These are phyloP conservation scores for Salix exigua DNA, from an alignment of 345 rosid genomes.

Conservation along the genomic window DNA sequence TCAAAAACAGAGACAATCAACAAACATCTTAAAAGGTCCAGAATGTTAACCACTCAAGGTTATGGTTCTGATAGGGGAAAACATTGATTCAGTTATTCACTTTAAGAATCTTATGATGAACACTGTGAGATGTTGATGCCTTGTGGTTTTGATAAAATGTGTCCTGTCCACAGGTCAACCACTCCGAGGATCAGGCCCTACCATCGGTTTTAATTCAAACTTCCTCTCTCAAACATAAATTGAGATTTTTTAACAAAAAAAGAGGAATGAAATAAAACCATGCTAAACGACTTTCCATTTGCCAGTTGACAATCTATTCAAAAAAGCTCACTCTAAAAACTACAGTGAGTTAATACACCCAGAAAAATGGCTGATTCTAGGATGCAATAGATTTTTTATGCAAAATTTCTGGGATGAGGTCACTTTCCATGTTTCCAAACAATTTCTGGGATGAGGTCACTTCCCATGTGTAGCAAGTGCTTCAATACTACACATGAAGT, in stretches of 20 bases:
- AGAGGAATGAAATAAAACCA: not conserved
- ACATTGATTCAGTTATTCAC: not conserved
- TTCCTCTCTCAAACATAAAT: not conserved
- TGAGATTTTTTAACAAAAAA: not conserved
- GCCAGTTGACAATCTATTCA: not conserved
- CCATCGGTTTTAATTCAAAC: not conserved
- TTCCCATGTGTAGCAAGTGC: not conserved
- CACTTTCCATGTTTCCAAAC: not conserved
- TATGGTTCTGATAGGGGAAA: not conserved
- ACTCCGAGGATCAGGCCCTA: not conserved
- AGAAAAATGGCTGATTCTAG: not conserved
- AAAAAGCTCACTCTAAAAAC: not conserved
- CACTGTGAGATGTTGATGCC: not conserved
- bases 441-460: not conserved
- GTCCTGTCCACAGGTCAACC: not conserved
- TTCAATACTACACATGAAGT: not conserved
- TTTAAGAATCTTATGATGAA: not conserved
- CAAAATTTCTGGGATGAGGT: not conserved
- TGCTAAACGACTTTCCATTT: not conserved
- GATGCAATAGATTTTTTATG: not conserved
- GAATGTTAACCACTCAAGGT: not conserved
- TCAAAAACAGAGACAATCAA: not conserved
- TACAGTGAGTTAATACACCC: not conserved
- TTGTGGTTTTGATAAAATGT: not conserved
- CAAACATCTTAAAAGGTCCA: not conserved